A percentile compares a stretch with the other conserved stretches of the same genome.
Evolutionary conservation across 1,284 basidiomycete genomes (phyloP).

Genomic region (Malassezia dermatis): DNA sequence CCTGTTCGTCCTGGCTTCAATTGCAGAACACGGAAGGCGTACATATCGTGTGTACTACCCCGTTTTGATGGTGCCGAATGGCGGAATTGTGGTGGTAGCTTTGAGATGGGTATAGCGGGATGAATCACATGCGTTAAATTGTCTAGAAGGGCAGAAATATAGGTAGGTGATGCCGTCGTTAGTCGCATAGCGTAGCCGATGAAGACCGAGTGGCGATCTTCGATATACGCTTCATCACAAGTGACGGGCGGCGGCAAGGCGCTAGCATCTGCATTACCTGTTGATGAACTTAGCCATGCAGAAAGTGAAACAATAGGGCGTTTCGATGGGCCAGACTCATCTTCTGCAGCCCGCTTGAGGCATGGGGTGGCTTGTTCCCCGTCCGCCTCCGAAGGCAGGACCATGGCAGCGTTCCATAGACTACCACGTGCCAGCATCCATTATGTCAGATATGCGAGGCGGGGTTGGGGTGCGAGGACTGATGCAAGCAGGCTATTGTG

Average conservation of each 20-base stretch:
- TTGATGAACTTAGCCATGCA: constrained; percentile 10
- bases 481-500: too few relatives aligned
- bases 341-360: background rate
- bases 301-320: constrained; percentile 3
- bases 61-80: constrained; percentile 25
- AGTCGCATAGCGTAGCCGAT: constrained; percentile 42
- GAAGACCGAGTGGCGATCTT: constrained; percentile 42
- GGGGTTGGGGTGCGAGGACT: background rate
- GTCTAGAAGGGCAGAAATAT: constrained; percentile 25
- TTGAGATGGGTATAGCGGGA: constrained; percentile 25
- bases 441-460: background rate
- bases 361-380: background rate
- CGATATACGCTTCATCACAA: constrained; percentile 26
- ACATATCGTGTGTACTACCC: constrained; percentile 41
- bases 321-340: background rate
- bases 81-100: constrained; percentile 32
- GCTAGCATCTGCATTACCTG: constrained; percentile 16
- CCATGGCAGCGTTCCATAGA: background rate
- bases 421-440: background rate
- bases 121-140: constrained; percentile 39
- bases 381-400: background rate
- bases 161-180: constrained; percentile 17
- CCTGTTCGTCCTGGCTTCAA: constrained; percentile 36
- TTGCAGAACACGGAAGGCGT: constrained; percentile 35
- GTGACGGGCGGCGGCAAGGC: constrained; percentile 30